These are phyloP conservation scores for Metarhizium album DNA, from an alignment of 2,329 filamentous ascomycete genomes.

Conservation along the genomic window DNA sequence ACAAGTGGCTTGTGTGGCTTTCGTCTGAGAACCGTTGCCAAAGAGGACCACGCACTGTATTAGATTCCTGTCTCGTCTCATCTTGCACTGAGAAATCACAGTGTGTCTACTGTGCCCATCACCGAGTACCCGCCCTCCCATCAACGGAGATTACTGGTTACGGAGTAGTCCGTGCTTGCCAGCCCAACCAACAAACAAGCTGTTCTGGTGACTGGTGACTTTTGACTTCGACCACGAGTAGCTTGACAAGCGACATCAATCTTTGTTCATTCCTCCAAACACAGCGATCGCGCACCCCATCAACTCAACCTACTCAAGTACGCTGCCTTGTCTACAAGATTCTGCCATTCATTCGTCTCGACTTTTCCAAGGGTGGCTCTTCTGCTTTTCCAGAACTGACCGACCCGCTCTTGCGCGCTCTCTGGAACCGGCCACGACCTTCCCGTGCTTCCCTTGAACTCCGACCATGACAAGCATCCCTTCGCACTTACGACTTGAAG, in stretches of 20 bases:
- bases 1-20: background rate
- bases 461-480: constrained; percentile 22
- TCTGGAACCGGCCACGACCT: background rate
- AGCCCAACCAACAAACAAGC: background rate
- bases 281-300: background rate
- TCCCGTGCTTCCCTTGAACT: constrained; percentile 2
- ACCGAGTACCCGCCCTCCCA: background rate
- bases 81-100: background rate
- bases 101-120: background rate
- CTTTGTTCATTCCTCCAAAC: background rate
- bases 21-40: too few relatives aligned
- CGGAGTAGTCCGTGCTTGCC: background rate
- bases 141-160: too few relatives aligned
- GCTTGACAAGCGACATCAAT: background rate
- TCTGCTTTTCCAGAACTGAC: background rate
- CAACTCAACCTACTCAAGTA: background rate
- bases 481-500: constrained; percentile 18
- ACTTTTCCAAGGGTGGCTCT: background rate
- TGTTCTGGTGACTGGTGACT: background rate
- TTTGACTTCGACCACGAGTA: background rate
- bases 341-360: background rate
- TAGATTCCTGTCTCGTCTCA: too few relatives aligned
- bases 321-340: background rate
- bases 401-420: background rate
- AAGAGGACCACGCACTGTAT: too few relatives aligned